phyloP scores from a whole-genome alignment of 1,139 yeast species.

The Saccharomycopsis hybrid region DNA sequence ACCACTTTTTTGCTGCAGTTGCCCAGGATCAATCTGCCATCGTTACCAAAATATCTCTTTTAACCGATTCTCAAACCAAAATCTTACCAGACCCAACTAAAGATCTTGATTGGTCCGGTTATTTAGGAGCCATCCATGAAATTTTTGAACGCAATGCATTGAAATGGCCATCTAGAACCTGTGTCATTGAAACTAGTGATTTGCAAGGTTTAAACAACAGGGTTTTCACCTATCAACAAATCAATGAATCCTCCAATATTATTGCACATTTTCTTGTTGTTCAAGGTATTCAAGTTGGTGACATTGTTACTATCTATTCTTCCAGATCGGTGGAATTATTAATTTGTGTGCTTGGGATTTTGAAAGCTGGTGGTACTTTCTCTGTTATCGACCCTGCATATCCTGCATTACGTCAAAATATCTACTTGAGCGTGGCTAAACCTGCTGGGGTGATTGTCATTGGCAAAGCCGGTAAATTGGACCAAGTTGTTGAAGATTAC shows the following conservation, averaged over 20 bases:
- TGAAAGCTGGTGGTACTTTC: slow-evolving; percentile 97
- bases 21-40: slow-evolving; percentile 32
- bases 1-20: slow-evolving; percentile 41
- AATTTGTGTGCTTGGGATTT: slow-evolving; percentile 95
- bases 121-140: slow-evolving; percentile 93
- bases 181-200: slow-evolving; percentile 89
- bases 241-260: slow-evolving; percentile 88
- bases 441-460: slow-evolving; percentile 88
- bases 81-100: slow-evolving; percentile 81
- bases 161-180: slow-evolving; percentile 73
- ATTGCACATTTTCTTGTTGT: slow-evolving; percentile 82
- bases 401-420: slow-evolving; percentile 96
- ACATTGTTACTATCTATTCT: slow-evolving; percentile 95
- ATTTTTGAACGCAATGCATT: slow-evolving; percentile 83
- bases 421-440: slow-evolving; percentile 85
- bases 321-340: slow-evolving; percentile 95
- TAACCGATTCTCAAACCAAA: slow-evolving; percentile 54
- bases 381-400: slow-evolving; percentile 98
- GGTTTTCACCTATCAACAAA: slow-evolving; percentile 74
- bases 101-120: slow-evolving; percentile 85
- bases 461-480: slow-evolving; percentile 81
- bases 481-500: slow-evolving; percentile 69
- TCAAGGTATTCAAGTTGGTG: slow-evolving; percentile 82
- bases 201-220: slow-evolving; percentile 51
- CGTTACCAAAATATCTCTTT: slow-evolving; percentile 58